Evolutionary conservation across 305 asterid species (phyloP), one percentile per base, ranked within the genome.

Genomic region (Fraxinus paxiana): DNA sequence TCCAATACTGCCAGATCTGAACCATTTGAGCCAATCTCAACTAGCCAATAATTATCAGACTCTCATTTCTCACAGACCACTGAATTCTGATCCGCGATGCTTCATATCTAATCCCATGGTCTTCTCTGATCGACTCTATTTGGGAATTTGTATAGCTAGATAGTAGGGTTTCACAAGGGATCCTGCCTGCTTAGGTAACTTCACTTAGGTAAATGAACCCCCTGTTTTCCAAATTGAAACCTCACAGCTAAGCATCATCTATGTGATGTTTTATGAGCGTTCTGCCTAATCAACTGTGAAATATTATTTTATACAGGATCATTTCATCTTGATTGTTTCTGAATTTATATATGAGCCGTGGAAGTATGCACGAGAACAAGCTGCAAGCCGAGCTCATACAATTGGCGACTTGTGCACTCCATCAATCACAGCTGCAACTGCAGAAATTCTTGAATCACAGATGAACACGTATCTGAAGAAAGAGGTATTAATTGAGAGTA

Each of bases 271-370:
- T 79, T 71, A 31, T 33, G 18, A 26, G 75, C 70, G 61, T 79
- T 81, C 78, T 84, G 51, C 83, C 79, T 73, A 76, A 75, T 70
- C 76, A 80, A 77, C 41, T 80, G 80, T 7, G 79, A 30, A 12
- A 38, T 79, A 79, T 69, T 83, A 41, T 77, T 77, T 81, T 76
- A 41, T 84, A 79, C 92, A 94, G 99, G 97, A 92, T 81, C 93
- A 92, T 86, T 96, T 96, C 88, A 91, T 90, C 88, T 89, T 90
- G 82, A 87, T 92, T 80, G 99, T 92, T 86, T 92, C 98, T 31
- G 96, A 96, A 83, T 96, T 96, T 87, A 78, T 96, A 87, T 94
- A 91, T 84, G 82, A 88, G 77, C 99, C 99, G 38, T 96, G 99
- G 99, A 94, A 92, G 87, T 89, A 90, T 87, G 92, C 97, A 17